Percentiles rank a stretch among this genome's conserved stretches.
Conservation (phyloP, 2,329 filamentous ascomycete genomes). For the Dichotomopilus funicola region DNA sequence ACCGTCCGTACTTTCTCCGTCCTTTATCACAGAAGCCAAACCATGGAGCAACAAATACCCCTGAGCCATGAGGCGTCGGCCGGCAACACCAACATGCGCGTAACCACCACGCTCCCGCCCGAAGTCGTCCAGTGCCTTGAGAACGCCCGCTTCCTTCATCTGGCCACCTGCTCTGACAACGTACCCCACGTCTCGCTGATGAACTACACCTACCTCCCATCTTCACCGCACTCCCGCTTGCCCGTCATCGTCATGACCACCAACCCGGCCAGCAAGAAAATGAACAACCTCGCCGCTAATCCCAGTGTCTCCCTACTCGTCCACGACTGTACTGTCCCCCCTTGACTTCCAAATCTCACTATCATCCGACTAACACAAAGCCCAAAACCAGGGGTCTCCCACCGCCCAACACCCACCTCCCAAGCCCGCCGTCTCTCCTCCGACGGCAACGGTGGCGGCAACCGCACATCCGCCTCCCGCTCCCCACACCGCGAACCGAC, state of each 20-base stretch:
- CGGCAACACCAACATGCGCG: constrained; percentile 63
- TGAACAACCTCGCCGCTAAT: constrained; percentile 74
- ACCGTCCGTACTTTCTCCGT: background rate
- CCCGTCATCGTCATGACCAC: constrained; percentile 96
- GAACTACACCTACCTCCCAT: constrained; percentile 97
- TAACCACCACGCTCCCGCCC: constrained; percentile 63
- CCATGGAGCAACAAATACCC: constrained; percentile 50
- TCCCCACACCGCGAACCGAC: constrained; percentile 47
- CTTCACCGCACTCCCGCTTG: constrained; percentile 56
- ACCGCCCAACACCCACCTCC: constrained; percentile 76
- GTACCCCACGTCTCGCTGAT: constrained; percentile 90
- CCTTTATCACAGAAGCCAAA: background rate
- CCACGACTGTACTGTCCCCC: constrained; percentile 63
- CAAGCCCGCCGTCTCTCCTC: constrained; percentile 50
- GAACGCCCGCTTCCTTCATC: constrained; percentile 93
- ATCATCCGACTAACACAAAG: background rate
- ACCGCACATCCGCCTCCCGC: constrained; percentile 37
- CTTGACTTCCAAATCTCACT: background rate
- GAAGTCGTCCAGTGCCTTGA: constrained; percentile 89
- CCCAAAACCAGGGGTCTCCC: constrained; percentile 62
- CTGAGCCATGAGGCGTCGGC: constrained; percentile 71
- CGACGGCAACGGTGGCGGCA: constrained; percentile 35
- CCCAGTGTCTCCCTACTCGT: constrained; percentile 89
- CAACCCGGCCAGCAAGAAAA: constrained; percentile 71
- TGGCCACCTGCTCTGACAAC: constrained; percentile 81